Conservation (phyloP, 495 filamentous ascomycete species). For the Aspergillus kassunensis region DNA sequence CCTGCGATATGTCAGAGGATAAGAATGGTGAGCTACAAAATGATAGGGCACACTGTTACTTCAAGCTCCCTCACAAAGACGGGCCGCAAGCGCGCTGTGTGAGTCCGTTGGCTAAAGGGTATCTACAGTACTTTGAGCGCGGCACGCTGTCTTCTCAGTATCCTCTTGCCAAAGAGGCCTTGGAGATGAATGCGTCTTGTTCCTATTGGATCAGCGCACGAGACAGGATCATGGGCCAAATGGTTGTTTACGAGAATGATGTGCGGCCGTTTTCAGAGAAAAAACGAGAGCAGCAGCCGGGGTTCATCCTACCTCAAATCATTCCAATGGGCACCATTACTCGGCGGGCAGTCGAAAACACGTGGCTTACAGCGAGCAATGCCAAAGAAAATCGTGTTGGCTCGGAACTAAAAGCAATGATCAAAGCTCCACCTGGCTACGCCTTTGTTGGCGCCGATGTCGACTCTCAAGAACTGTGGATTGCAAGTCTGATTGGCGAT, state of each 20-base stretch:
- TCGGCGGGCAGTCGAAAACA: slow-evolving; percentile 93
- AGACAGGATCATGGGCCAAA: slow-evolving; percentile 85
- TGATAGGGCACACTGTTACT: slow-evolving; percentile 66
- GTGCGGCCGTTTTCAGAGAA: slow-evolving; percentile 23
- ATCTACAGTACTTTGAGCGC: slow-evolving; percentile 85
- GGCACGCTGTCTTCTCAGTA: slow-evolving; percentile 83
- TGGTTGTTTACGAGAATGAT: slow-evolving; percentile 83
- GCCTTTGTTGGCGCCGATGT: slow-evolving; percentile 96
- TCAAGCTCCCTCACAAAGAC: slow-evolving; percentile 95
- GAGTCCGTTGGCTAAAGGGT: slow-evolving; percentile 85
- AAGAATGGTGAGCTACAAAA: slow-evolving; percentile 57
- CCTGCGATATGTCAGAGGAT: slow-evolving; percentile 76
- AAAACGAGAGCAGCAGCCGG: slow-evolving; percentile 37
- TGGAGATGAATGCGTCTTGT: slow-evolving; percentile 97
- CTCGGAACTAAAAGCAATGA: slow-evolving; percentile 95
- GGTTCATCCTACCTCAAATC: slow-evolving; percentile 95
- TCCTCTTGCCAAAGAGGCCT: slow-evolving; percentile 82
- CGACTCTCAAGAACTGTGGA: slow-evolving; percentile 99
- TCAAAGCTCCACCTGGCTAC: slow-evolving; percentile 86
- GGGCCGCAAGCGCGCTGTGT: slow-evolving; percentile 80
- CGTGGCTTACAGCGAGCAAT: slow-evolving; percentile 97
- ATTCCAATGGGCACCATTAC: slow-evolving; percentile 99
- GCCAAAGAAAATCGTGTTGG: slow-evolving; percentile 93
- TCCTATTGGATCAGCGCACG: slow-evolving; percentile 98
- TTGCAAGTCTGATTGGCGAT: slow-evolving; percentile 91